phyloP scores from a whole-genome alignment of 75 land plant species.

The Selaginella moellendorffii region DNA sequence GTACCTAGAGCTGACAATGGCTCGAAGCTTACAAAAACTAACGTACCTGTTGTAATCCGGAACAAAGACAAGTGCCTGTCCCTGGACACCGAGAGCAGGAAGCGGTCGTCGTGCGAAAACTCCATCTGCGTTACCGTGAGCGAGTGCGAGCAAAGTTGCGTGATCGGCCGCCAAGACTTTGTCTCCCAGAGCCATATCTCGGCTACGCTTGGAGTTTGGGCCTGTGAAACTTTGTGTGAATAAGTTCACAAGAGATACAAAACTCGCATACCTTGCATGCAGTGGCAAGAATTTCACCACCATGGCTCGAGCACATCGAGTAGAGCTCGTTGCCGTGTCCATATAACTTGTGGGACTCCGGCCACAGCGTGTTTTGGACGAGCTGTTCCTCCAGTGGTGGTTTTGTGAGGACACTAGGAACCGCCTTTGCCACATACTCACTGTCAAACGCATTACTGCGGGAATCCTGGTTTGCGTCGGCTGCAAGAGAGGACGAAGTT shows the following conservation, averaged over 20 bases:
- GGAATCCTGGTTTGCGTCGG: no score
- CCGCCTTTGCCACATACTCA: slow-evolving; percentile 81
- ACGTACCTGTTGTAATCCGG: slow-evolving; percentile 81
- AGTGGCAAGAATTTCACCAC: slow-evolving; percentile 77
- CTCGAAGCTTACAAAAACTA: slow-evolving; percentile 29
- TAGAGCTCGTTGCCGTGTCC: slow-evolving; percentile 98
- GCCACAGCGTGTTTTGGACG: slow-evolving; percentile 94
- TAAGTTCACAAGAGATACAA: slow-evolving; percentile 2
- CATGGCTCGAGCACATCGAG: slow-evolving; percentile 67
- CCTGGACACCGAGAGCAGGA: slow-evolving; percentile 78
- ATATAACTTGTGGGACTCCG: slow-evolving; percentile 93
- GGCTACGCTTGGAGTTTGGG: slow-evolving; percentile 70
- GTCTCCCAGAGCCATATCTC: slow-evolving; percentile 96
- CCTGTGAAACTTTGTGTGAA: slow-evolving; percentile 39
- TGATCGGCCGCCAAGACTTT: slow-evolving; percentile 67
- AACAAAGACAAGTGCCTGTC: slow-evolving; percentile 87
- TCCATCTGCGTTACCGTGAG: slow-evolving; percentile 88
- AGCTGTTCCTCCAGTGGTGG: slow-evolving; percentile 90
- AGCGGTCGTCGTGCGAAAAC: slow-evolving; percentile 65
- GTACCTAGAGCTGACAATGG: slow-evolving; percentile 36
- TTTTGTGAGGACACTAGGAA: slow-evolving; percentile 55
- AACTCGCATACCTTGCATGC: slow-evolving; percentile 76
- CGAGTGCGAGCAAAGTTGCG: slow-evolving; percentile 68
- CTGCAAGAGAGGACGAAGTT: no score
- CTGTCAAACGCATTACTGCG: slow-evolving; percentile 30